These are phyloP conservation scores for Geotrichum restrictum DNA, from an alignment of 1,139 yeast species.

Conservation along the genomic window DNA sequence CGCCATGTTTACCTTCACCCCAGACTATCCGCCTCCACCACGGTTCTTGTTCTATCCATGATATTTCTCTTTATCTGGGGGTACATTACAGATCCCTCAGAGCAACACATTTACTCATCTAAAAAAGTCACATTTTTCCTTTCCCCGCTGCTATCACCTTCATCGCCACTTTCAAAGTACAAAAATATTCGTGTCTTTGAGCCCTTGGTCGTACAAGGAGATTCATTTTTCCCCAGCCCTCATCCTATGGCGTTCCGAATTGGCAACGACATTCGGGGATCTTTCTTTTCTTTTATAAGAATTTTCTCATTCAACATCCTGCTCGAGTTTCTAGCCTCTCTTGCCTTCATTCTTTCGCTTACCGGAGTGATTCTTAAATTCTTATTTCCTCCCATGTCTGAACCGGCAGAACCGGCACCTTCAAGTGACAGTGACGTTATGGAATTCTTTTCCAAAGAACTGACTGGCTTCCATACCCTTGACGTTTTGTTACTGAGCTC, in stretches of 20 bases:
- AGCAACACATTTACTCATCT: slow-evolving; percentile 16
- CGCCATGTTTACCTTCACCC: slow-evolving; percentile 17
- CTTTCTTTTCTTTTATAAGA: slow-evolving; percentile 16
- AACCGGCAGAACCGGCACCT: slow-evolving; percentile 17
- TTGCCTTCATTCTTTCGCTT: slow-evolving; percentile 43
- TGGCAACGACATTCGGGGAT: slow-evolving; percentile 17
- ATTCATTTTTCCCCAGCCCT: neutral
- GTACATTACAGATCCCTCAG: slow-evolving; percentile 11
- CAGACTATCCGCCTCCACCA: slow-evolving; percentile 17
- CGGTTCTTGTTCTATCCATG: slow-evolving; percentile 5
- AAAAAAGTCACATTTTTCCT: slow-evolving; percentile 18
- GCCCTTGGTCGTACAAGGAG: slow-evolving; percentile 20
- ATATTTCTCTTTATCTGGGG: slow-evolving; percentile 16
- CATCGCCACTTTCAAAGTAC: slow-evolving; percentile 10
- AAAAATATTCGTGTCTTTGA: slow-evolving; percentile 15
- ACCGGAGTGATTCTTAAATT: slow-evolving; percentile 40
- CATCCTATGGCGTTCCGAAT: slow-evolving; percentile 7
- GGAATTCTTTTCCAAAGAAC: slow-evolving; percentile 48
- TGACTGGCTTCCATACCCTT: slow-evolving; percentile 53
- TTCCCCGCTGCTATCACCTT: slow-evolving; percentile 30
- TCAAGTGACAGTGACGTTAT: slow-evolving; percentile 21
- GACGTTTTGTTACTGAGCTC: slow-evolving; percentile 59
- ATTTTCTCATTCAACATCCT: slow-evolving; percentile 31
- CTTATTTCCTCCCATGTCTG: slow-evolving; percentile 28
- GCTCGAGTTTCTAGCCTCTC: slow-evolving; percentile 45